These are phyloP conservation scores for Lycium barbarum DNA, from an alignment of 257 asterid genomes.

Conservation along the genomic window DNA sequence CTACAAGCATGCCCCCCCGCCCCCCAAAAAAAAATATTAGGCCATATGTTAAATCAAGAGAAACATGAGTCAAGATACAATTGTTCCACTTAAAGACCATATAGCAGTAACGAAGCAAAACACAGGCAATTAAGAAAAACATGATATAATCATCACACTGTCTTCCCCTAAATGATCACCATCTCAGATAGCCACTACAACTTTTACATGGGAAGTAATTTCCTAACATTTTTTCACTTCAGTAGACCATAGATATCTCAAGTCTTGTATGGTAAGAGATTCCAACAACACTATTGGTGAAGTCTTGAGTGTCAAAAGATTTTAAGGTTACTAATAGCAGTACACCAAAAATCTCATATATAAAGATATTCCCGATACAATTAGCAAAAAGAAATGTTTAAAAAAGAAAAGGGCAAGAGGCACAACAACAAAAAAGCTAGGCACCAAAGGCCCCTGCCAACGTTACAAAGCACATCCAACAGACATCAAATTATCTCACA, in stretches of 20 bases:
- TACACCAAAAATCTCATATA: not conserved
- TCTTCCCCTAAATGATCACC: not conserved
- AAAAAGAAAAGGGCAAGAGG: not conserved
- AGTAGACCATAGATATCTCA: not conserved
- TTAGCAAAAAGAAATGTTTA: not conserved
- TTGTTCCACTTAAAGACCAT: not conserved
- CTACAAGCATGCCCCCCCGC: constrained; percentile 48
- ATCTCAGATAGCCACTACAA: not conserved
- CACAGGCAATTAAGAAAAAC: not conserved
- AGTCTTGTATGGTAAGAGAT: not conserved
- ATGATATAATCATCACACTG: not conserved
- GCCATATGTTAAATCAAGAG: not conserved
- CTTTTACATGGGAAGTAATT: not conserved
- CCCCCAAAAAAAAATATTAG: not conserved
- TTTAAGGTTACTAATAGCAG: not conserved
- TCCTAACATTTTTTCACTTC: not conserved
- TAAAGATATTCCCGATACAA: not conserved
- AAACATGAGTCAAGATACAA: not conserved
- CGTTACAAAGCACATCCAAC: not conserved
- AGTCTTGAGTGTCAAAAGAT: not conserved
- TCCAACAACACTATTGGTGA: not conserved
- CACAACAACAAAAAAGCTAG: not conserved
- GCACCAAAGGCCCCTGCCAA: not conserved
- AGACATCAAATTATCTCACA: not conserved
- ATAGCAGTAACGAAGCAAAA: not conserved